Conservation (phyloP, 2,329 filamentous ascomycete species). For the Didymella segeticola region DNA sequence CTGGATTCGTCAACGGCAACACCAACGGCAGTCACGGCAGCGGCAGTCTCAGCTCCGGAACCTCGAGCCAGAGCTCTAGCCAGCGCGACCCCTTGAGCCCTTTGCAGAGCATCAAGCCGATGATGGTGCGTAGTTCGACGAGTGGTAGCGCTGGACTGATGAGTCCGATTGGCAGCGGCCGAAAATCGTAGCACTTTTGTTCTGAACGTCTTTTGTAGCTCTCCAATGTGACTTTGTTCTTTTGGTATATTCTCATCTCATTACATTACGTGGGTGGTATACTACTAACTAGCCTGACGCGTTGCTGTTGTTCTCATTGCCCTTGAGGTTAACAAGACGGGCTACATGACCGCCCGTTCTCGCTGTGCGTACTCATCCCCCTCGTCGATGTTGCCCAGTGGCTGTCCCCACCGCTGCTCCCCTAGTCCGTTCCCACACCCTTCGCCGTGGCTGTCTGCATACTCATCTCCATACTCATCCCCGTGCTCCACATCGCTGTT, state of each 20-base stretch:
- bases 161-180: constrained; percentile 40
- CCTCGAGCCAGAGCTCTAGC: constrained; percentile 47
- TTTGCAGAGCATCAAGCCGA: constrained; percentile 40
- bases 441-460: too few relatives aligned
- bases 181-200: constrained; percentile 24
- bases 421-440: background rate
- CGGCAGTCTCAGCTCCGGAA: constrained; percentile 54
- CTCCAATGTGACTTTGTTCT: constrained; percentile 39
- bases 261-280: too few relatives aligned
- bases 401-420: constrained; percentile 2
- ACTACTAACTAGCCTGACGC: too few relatives aligned
- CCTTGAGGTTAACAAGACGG: too few relatives aligned
- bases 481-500: background rate
- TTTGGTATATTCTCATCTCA: constrained; percentile 19
- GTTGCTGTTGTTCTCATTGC: too few relatives aligned
- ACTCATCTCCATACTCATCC: background rate
- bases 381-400: background rate
- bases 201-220: constrained; percentile 30
- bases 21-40: constrained; percentile 57
- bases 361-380: constrained; percentile 1
- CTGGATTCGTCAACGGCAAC: constrained; percentile 45
- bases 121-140: constrained; percentile 44
- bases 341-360: background rate
- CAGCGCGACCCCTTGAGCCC: constrained; percentile 50
- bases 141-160: constrained; percentile 39